A percentile compares a stretch with the other conserved stretches of the same genome.
These are phyloP conservation scores for Colletotrichum sp. DNA, from an alignment of 2,329 filamentous ascomycete genomes.

Conservation along the genomic window DNA sequence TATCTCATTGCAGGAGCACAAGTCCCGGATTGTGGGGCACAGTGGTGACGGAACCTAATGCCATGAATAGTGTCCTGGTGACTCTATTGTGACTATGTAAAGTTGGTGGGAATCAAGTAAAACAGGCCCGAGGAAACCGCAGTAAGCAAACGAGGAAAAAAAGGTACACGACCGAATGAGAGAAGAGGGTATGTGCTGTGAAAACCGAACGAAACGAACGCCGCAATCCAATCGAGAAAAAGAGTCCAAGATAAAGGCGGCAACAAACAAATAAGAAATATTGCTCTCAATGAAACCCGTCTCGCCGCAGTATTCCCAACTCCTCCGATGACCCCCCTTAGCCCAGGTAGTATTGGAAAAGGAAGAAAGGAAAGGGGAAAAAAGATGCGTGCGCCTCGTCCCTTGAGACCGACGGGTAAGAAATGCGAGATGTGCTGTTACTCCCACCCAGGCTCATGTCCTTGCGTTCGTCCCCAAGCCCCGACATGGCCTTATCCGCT, in stretches of 20 bases:
- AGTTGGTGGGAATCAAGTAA: not conserved
- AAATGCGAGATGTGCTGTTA: constrained; percentile 16
- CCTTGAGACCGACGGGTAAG: not conserved
- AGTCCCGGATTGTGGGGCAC: not conserved
- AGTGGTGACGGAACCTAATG: not conserved
- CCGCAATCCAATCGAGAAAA: constrained; percentile 6
- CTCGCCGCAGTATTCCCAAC: constrained; percentile 1
- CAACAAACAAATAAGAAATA: constrained; percentile 12
- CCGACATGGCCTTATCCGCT: constrained; percentile 12
- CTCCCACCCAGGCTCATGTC: not conserved
- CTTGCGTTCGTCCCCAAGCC: not conserved
- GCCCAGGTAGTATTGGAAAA: not conserved
- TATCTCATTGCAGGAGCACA: not conserved
- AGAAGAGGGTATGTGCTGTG: constrained; percentile 19
- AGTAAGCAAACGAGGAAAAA: not conserved
- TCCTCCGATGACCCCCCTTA: constrained; percentile 11
- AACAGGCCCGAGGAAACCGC: not conserved
- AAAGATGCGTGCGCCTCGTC: not conserved
- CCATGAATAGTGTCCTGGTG: constrained; percentile 10
- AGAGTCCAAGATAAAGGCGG: not conserved
- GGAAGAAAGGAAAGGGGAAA: not conserved
- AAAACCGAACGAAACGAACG: constrained; percentile 7
- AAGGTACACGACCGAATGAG: constrained; percentile 1
- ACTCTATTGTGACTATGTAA: constrained; percentile 15
- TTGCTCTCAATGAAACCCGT: not conserved